A percentile compares a stretch with the other conserved stretches of the same genome.
These are phyloP conservation scores for Neopestalotiopsis clavispora DNA, from an alignment of 2,329 filamentous ascomycete species.

Conservation along the genomic window DNA sequence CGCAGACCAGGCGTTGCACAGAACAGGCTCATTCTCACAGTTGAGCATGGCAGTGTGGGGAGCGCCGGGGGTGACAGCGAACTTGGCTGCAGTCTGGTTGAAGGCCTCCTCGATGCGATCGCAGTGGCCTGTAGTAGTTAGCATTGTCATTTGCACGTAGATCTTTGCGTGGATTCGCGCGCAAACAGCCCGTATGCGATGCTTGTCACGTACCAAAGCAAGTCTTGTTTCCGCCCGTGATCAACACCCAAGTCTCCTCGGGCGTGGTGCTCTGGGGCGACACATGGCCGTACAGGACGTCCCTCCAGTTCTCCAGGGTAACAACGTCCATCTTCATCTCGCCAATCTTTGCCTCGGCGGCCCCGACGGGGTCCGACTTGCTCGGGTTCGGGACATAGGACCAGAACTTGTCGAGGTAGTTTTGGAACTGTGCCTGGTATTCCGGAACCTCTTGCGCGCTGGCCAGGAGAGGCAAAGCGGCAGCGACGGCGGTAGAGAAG, in stretches of 20 bases:
- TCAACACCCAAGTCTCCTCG: slow-evolving; percentile 77
- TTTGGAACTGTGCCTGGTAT: slow-evolving; percentile 68
- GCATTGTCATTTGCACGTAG: not conserved
- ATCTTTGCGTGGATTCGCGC: not conserved
- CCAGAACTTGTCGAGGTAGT: slow-evolving; percentile 61
- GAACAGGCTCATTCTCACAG: slow-evolving; percentile 75
- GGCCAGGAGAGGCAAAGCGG: slow-evolving; percentile 61
- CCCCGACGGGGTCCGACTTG: slow-evolving; percentile 44
- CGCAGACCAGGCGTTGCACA: slow-evolving; percentile 77
- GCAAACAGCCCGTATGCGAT: too few relatives aligned
- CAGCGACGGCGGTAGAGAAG: slow-evolving; percentile 54
- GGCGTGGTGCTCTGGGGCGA: slow-evolving; percentile 63
- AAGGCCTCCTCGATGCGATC: slow-evolving; percentile 66
- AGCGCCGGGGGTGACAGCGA: slow-evolving; percentile 63
- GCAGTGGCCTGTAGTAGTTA: slow-evolving; percentile 62
- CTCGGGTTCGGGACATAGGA: slow-evolving; percentile 56
- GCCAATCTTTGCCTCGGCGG: slow-evolving; percentile 56
- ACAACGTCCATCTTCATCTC: slow-evolving; percentile 59
- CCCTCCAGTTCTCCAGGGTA: slow-evolving; percentile 73
- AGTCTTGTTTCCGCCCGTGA: slow-evolving; percentile 79
- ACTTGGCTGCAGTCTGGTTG: slow-evolving; percentile 68
- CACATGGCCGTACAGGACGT: slow-evolving; percentile 67
- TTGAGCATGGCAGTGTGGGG: slow-evolving; percentile 74
- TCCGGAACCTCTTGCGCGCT: slow-evolving; percentile 58
- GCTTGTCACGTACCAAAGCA: slow-evolving; percentile 62